These are phyloP conservation scores for Lepiota brunneoincarnata DNA, from an alignment of 768 basidiomycete species.

Conservation along the genomic window DNA sequence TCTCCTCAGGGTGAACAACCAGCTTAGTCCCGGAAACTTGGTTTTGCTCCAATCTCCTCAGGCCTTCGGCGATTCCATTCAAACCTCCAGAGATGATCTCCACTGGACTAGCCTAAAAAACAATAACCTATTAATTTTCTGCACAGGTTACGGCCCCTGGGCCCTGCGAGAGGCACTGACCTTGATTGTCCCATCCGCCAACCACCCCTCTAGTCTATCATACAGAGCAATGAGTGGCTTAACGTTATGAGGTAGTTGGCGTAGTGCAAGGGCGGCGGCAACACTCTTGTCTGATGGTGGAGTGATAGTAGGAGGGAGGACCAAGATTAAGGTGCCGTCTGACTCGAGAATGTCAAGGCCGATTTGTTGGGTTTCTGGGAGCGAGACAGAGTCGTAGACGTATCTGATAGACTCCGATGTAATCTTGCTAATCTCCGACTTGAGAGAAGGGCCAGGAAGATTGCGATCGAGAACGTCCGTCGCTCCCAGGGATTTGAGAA, in stretches of 20 bases:
- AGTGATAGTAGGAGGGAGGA: constrained; percentile 28
- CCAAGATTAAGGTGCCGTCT: constrained; percentile 30
- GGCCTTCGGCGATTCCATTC: constrained; percentile 37
- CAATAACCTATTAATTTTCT: neutral
- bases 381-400: constrained; percentile 25
- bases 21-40: constrained; percentile 42
- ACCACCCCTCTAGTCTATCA: constrained; percentile 12
- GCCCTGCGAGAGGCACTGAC: constrained; percentile 4
- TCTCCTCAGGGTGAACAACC: constrained; percentile 29
- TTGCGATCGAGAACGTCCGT: constrained; percentile 34
- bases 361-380: constrained; percentile 19
- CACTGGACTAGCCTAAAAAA: constrained; percentile 37
- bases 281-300: constrained; percentile 12
- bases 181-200: constrained; percentile 20
- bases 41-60: constrained; percentile 37
- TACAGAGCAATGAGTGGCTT: constrained; percentile 16
- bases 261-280: constrained; percentile 8
- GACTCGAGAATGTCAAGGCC: constrained; percentile 27
- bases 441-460: constrained; percentile 16
- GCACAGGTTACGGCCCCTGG: neutral
- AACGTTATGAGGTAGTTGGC: constrained; percentile 14
- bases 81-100: constrained; percentile 42
- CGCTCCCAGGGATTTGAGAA: constrained; percentile 38
- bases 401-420: constrained; percentile 19
- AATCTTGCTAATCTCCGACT: constrained; percentile 23